phyloP scores from a whole-genome alignment of 148 eudicot species.

The Chenopodium album region DNA sequence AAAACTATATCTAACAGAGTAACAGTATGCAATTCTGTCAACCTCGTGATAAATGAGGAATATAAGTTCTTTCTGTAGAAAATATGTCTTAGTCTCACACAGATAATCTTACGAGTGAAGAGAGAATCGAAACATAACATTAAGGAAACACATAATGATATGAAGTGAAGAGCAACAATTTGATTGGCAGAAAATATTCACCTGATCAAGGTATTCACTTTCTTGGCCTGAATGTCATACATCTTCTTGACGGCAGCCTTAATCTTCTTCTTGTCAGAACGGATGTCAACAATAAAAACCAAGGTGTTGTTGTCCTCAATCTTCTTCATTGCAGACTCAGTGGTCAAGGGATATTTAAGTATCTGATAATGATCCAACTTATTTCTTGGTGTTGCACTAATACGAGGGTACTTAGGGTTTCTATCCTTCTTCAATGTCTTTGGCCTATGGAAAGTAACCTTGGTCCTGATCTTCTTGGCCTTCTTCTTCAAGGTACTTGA shows the following conservation, averaged over 20 bases:
- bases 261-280: conserved; percentile 84
- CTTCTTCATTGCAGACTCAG: conserved; percentile 94
- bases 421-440: conserved; percentile 77
- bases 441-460: conserved; percentile 81
- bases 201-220: conserved; percentile 88
- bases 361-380: conserved; percentile 85
- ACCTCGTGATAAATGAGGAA: no score
- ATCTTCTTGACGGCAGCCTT: conserved; percentile 82
- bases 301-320: conserved; percentile 85
- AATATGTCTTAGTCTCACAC: no score
- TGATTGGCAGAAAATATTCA: conserved; percentile 8
- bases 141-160: not conserved
- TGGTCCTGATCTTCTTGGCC: conserved; percentile 69
- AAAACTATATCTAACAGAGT: no score
- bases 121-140: not conserved
- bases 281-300: conserved; percentile 76
- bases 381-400: conserved; percentile 76
- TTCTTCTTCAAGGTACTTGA: conserved; percentile 59
- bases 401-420: conserved; percentile 76
- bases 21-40: no score
- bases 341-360: conserved; percentile 76
- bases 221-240: conserved; percentile 86
- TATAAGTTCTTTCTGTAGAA: no score
- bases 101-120: not conserved
- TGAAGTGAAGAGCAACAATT: not conserved